Conservation (phyloP, 2,329 filamentous ascomycete genomes). For the Calonectria leucothoes region DNA sequence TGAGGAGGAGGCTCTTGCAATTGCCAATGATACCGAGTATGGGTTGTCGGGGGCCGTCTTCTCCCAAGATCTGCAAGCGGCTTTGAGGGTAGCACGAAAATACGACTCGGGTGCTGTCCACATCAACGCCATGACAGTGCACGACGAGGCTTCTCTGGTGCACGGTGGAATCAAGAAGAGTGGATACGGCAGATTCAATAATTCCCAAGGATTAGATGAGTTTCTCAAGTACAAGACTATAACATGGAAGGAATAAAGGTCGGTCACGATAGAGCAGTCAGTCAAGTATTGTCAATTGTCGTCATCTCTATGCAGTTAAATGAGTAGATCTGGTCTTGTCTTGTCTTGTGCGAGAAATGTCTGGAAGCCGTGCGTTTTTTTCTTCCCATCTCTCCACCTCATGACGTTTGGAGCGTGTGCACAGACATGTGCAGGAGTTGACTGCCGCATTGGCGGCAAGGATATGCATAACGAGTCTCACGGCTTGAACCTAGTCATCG, state of each 20-base stretch:
- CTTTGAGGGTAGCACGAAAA: conserved; percentile 65
- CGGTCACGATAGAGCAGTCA: neutral
- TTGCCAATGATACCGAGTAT: conserved; percentile 86
- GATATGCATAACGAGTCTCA: neutral
- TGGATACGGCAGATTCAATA: conserved; percentile 71
- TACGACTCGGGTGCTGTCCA: conserved; percentile 75
- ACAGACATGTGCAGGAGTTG: neutral
- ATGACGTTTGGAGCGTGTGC: neutral
- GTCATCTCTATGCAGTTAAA: neutral
- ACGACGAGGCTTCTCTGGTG: conserved; percentile 71
- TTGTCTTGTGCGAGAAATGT: too few species aligned
- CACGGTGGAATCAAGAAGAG: conserved; percentile 74
- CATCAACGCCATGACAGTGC: conserved; percentile 73
- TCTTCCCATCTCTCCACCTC: too few species aligned
- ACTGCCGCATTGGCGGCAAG: neutral
- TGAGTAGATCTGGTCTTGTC: neutral
- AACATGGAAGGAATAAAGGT: conserved; percentile 54
- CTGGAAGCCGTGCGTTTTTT: too few species aligned
- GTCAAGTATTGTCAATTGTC: neutral
- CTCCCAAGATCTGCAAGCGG: conserved; percentile 71
- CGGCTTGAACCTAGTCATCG: neutral
- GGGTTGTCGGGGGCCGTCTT: conserved; percentile 79
- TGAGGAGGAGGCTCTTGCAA: conserved; percentile 75
- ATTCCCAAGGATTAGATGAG: conserved; percentile 63
- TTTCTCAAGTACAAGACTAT: conserved; percentile 72